A percentile compares a stretch with the other conserved stretches of the same genome.
Evolutionary conservation across 495 filamentous ascomycete genomes (phyloP).

Genomic region (Pyrenopolyporus hunteri): DNA sequence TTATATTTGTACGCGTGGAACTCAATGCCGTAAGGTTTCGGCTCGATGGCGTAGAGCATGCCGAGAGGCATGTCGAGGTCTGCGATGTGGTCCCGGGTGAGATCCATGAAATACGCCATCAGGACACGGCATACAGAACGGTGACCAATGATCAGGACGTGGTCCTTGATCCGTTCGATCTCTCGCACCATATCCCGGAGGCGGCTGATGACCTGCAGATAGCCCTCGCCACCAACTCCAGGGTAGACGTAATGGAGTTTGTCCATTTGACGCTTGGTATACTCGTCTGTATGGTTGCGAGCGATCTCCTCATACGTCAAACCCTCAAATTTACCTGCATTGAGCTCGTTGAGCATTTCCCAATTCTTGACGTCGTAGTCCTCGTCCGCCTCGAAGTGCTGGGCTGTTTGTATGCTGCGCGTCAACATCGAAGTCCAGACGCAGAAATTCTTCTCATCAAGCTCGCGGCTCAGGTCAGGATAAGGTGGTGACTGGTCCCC

Average conservation of each 20-base stretch:
- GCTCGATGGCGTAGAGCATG: slow-evolving; percentile 90
- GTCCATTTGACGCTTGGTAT: slow-evolving; percentile 70
- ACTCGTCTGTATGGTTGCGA: slow-evolving; percentile 75
- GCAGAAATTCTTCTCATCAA: slow-evolving; percentile 86
- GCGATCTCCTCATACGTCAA: slow-evolving; percentile 92
- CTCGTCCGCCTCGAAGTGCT: slow-evolving; percentile 89
- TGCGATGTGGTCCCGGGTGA: slow-evolving; percentile 87
- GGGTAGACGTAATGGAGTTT: slow-evolving; percentile 95
- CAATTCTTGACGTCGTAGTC: slow-evolving; percentile 97
- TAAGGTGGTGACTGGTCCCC: slow-evolving; percentile 95
- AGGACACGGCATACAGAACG: slow-evolving; percentile 89
- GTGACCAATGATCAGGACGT: slow-evolving; percentile 88
- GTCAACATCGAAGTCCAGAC: slow-evolving; percentile 98
- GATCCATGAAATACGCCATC: slow-evolving; percentile 92
- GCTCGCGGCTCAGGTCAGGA: slow-evolving; percentile 72
- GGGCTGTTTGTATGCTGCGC: slow-evolving; percentile 80
- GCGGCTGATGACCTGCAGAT: slow-evolving; percentile 95
- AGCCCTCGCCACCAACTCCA: slow-evolving; percentile 92
- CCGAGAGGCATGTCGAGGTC: slow-evolving; percentile 92
- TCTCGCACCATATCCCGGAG: slow-evolving; percentile 95
- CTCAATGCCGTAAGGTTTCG: slow-evolving; percentile 96
- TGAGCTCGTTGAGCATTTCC: slow-evolving; percentile 97
- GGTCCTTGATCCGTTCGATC: slow-evolving; percentile 94
- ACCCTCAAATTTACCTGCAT: slow-evolving; percentile 90
- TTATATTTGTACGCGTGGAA: slow-evolving; percentile 95